These are phyloP conservation scores for Penicillium sp. DNA, from an alignment of 2,329 filamentous ascomycete genomes.

Conservation along the genomic window DNA sequence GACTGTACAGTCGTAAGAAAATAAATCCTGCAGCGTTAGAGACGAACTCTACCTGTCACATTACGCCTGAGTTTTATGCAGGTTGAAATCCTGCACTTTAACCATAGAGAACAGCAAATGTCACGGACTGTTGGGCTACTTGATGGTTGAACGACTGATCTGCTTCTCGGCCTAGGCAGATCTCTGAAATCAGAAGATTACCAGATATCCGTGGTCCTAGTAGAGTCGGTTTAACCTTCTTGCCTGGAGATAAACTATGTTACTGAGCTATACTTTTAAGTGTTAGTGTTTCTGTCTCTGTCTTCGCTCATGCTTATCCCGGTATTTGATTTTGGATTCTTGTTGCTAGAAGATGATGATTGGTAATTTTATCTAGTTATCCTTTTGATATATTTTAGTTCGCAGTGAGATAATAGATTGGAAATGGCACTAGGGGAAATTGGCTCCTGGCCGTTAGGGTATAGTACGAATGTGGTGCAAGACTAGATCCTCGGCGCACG, in stretches of 20 bases:
- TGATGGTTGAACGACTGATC: no score
- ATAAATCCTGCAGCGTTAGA: background rate
- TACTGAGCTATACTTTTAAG: conserved; percentile 21
- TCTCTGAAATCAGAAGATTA: background rate
- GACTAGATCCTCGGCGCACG: background rate
- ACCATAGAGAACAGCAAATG: conserved; percentile 1
- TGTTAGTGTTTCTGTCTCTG: no score
- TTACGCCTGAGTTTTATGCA: conserved; percentile 16
- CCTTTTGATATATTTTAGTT: background rate
- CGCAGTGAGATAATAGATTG: background rate
- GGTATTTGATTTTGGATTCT: conserved; percentile 5
- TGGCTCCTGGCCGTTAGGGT: background rate
- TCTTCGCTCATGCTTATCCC: no score
- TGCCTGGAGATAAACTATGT: background rate
- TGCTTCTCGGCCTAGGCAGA: background rate
- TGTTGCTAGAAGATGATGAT: conserved; percentile 21
- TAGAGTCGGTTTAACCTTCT: no score
- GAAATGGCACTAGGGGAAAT: background rate
- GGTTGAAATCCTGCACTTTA: conserved; percentile 7
- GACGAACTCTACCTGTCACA: conserved; percentile 18
- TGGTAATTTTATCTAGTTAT: conserved; percentile 11
- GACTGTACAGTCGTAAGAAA: background rate
- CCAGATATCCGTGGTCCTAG: no score
- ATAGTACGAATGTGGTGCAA: background rate
- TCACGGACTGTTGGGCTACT: background rate